phyloP scores from a whole-genome alignment of 2,329 filamentous ascomycete genomes.

The Botrytis paeoniae region DNA sequence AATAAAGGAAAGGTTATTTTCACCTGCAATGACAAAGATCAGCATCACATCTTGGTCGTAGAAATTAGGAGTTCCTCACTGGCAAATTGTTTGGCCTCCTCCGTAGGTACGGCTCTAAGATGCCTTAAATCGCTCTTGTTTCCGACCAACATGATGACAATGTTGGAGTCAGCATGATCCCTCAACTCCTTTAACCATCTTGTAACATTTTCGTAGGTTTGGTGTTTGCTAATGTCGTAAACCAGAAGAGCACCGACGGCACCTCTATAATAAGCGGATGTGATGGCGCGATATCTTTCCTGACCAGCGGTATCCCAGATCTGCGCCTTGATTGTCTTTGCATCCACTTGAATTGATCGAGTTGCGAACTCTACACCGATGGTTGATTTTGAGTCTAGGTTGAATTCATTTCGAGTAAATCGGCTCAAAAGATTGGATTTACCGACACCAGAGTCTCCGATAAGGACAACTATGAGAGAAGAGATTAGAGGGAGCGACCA shows the following conservation, averaged over 20 bases:
- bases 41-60: constrained; percentile 29
- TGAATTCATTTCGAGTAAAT: constrained; percentile 99
- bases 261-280: constrained; percentile 97
- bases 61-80: constrained; percentile 53
- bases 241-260: constrained; percentile 96
- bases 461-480: constrained; percentile 78
- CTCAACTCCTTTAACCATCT: constrained; percentile 98
- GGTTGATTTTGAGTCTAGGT: constrained; percentile 98
- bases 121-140: constrained; percentile 99
- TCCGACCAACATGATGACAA: constrained; percentile 98
- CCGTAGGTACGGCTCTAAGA: constrained; percentile 91
- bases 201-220: constrained; percentile 98
- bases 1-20: constrained; percentile 98
- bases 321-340: constrained; percentile 99
- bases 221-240: constrained; percentile 99
- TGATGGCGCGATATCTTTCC: constrained; percentile 98
- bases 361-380: constrained; percentile 99
- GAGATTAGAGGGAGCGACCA: constrained; percentile 35
- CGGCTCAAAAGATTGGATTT: constrained; percentile 99
- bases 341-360: constrained; percentile 96
- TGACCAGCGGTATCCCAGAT: constrained; percentile 99
- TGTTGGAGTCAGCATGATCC: constrained; percentile 97
- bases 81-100: constrained; percentile 97
- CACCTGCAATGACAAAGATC: constrained; percentile 56
- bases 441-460: constrained; percentile 98